These are phyloP conservation scores for Phytophthora melonis DNA, from an alignment of 352 stramenopile genomes.

Conservation along the genomic window DNA sequence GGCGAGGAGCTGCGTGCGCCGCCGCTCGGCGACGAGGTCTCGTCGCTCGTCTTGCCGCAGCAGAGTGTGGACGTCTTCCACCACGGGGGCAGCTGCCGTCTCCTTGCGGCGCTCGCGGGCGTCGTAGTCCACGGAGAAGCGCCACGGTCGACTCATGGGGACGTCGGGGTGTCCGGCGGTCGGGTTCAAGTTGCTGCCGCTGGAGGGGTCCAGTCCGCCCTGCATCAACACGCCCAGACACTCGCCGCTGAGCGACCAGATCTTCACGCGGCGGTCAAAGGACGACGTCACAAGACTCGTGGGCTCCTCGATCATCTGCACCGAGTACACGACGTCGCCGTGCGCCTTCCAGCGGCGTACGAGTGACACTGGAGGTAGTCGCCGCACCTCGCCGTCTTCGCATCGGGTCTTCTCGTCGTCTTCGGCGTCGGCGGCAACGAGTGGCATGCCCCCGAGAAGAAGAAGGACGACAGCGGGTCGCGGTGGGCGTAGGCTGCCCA, in stretches of 20 bases:
- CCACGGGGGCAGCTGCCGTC: conserved; percentile 54
- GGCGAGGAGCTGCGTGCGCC: conserved; percentile 22
- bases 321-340: conserved; percentile 77
- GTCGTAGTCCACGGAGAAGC: conserved; percentile 81
- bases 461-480: conserved; percentile 66
- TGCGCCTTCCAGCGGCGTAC: conserved; percentile 78
- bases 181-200: conserved; percentile 19
- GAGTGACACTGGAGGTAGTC: conserved; percentile 39
- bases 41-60: conserved; percentile 35
- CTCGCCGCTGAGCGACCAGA: conserved; percentile 73
- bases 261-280: conserved; percentile 80
- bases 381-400: conserved; percentile 28
- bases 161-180: conserved; percentile 5
- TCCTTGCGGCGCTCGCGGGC: conserved; percentile 77
- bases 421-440: conserved; percentile 39
- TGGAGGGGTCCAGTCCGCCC: conserved; percentile 59
- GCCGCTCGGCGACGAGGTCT: conserved; percentile 29
- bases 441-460: conserved; percentile 64
- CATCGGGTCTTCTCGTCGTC: conserved; percentile 24
- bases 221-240: conserved; percentile 84
- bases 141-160: conserved; percentile 51
- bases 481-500: conserved; percentile 61
- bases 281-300: conserved; percentile 79
- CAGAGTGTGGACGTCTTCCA: conserved; percentile 65
- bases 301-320: conserved; percentile 76